phyloP scores from a whole-genome alignment of 345 rosid genomes.

The Heritiera littoralis region DNA sequence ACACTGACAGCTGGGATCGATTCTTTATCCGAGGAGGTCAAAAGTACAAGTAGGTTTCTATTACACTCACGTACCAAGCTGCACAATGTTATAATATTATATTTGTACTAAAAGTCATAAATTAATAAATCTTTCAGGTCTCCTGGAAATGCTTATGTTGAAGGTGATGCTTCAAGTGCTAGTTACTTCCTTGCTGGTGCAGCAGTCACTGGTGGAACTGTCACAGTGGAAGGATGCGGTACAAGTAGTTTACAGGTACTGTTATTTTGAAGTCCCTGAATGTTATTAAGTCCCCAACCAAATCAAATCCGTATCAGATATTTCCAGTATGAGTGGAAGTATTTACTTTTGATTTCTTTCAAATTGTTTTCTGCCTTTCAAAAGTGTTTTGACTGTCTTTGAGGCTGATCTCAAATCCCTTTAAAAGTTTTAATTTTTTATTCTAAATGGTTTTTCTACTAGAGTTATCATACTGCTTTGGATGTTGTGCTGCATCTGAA shows the following conservation, averaged over 20 bases:
- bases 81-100: slow-evolving; percentile 8
- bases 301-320: not conserved
- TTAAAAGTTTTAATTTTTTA: not conserved
- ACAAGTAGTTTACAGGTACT: slow-evolving; percentile 87
- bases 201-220: slow-evolving; percentile 89
- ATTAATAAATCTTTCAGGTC: slow-evolving; percentile 51
- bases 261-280: not conserved
- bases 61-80: not conserved
- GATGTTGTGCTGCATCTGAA: slow-evolving; percentile 3
- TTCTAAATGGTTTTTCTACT: not conserved
- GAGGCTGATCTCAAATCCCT: slow-evolving; percentile 13
- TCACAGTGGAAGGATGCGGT: slow-evolving; percentile 97
- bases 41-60: slow-evolving; percentile 72
- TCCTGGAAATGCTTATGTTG: slow-evolving; percentile 85
- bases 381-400: slow-evolving; percentile 6
- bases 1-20: slow-evolving; percentile 81
- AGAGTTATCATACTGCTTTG: not conserved
- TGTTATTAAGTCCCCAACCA: not conserved
- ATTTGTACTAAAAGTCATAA: slow-evolving; percentile 15
- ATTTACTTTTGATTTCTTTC: not conserved
- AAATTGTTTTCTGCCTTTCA: slow-evolving; percentile 8
- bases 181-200: slow-evolving; percentile 98
- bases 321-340: not conserved
- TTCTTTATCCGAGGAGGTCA: slow-evolving; percentile 82
- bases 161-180: slow-evolving; percentile 99